Evolutionary conservation across 306 rosid species (phyloP).

Genomic region (Prunus mume): DNA sequence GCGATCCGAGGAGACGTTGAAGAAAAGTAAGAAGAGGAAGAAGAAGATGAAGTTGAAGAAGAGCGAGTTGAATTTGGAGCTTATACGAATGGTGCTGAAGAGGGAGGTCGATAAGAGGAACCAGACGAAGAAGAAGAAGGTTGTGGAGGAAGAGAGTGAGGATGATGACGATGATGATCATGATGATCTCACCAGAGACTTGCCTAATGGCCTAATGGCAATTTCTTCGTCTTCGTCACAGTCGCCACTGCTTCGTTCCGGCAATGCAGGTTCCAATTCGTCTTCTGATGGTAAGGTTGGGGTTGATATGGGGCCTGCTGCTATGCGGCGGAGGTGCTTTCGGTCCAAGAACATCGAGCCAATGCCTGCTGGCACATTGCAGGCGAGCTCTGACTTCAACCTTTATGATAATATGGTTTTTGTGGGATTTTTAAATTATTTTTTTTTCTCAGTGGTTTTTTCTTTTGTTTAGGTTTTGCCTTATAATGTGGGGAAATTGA

Average conservation of each 20-base stretch:
- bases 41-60: conserved; percentile 42
- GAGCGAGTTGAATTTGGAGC: conserved; percentile 68
- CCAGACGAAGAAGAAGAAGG: conserved; percentile 25
- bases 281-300: conserved; percentile 52
- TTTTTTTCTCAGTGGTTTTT: conserved; percentile 9
- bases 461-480: conserved; percentile 43
- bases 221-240: conserved; percentile 59
- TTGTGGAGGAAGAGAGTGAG: conserved; percentile 36
- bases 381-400: conserved; percentile 35
- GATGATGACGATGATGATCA: conserved; percentile 44
- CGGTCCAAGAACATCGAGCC: conserved; percentile 91
- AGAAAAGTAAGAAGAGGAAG: conserved; percentile 18
- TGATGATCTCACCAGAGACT: conserved; percentile 59
- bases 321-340: conserved; percentile 47
- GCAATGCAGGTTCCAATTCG: conserved; percentile 65
- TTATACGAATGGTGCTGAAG: conserved; percentile 80
- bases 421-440: neutral
- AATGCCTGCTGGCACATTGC: conserved; percentile 50
- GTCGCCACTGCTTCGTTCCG: conserved; percentile 31
- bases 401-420: neutral
- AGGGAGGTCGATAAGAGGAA: conserved; percentile 75
- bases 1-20: conserved; percentile 38
- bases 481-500: conserved; percentile 40
- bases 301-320: conserved; percentile 30
- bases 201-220: conserved; percentile 90